Conservation (phyloP, 768 basidiomycete species). For the Mycena galopus region DNA sequence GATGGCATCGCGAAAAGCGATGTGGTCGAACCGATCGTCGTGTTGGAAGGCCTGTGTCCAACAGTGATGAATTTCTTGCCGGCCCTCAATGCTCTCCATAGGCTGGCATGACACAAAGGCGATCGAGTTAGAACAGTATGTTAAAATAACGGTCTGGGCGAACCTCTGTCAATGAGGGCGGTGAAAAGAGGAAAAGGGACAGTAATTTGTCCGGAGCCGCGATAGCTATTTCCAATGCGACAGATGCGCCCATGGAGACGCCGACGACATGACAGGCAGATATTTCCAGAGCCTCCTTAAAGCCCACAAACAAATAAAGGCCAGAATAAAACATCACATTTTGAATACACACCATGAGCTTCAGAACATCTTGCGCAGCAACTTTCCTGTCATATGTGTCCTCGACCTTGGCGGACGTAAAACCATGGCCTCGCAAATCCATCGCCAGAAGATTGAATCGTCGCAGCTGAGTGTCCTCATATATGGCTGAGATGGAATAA, state of each 20-base stretch:
- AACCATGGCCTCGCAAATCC: constrained; percentile 51
- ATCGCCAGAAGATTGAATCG: constrained; percentile 54
- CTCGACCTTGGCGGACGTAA: constrained; percentile 45
- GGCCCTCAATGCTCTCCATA: constrained; percentile 47
- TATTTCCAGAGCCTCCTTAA: constrained; percentile 51
- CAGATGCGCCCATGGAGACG: constrained; percentile 52
- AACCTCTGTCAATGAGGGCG: constrained; percentile 52
- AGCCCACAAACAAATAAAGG: neutral
- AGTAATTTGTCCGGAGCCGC: constrained; percentile 50
- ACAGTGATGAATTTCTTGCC: constrained; percentile 50
- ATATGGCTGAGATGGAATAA: constrained; percentile 43
- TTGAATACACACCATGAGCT: constrained; percentile 46
- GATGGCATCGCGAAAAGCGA: constrained; percentile 43
- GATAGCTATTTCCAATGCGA: constrained; percentile 50
- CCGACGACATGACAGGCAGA: constrained; percentile 55
- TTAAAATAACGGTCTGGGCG: neutral
- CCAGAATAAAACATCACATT: neutral
- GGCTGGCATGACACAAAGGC: constrained; percentile 39
- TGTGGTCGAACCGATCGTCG: constrained; percentile 39
- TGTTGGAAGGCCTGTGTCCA: constrained; percentile 45
- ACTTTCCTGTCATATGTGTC: constrained; percentile 42
- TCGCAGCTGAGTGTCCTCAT: constrained; percentile 47
- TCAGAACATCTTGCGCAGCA: constrained; percentile 51
- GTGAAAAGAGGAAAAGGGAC: constrained; percentile 53
- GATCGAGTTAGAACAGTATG: neutral